Percentiles rank a stretch among this genome's conserved stretches.
phyloP scores from a whole-genome alignment of 2,329 filamentous ascomycete species.

The Pseudomassariella vexata region DNA sequence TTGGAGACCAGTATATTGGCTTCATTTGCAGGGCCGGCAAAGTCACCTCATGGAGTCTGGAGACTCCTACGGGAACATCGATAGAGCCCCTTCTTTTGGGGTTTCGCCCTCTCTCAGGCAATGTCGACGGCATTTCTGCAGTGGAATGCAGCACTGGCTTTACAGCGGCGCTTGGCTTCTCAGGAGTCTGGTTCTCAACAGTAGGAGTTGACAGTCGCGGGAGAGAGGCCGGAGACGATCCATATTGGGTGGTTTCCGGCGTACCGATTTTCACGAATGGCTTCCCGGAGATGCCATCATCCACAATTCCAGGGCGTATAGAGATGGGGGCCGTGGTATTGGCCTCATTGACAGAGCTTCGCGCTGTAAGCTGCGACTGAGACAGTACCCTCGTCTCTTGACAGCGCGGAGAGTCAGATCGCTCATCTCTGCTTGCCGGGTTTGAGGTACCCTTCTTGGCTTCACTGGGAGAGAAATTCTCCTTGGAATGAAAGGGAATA shows the following conservation, averaged over 20 bases:
- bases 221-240: slow-evolving; percentile 20
- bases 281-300: slow-evolving; percentile 49
- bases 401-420: slow-evolving; percentile 3
- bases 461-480: slow-evolving; percentile 3
- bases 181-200: slow-evolving; percentile 1
- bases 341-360: slow-evolving; percentile 10
- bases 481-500: slow-evolving; percentile 6
- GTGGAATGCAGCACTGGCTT: slow-evolving; percentile 7
- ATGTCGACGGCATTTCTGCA: slow-evolving; percentile 9
- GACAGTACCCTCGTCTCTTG: slow-evolving; percentile 11
- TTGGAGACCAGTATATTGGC: slow-evolving; percentile 94
- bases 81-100: slow-evolving; percentile 21
- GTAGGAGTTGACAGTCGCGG: slow-evolving; percentile 12
- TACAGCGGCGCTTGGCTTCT: slow-evolving; percentile 12
- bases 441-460: slow-evolving; percentile 6
- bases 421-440: slow-evolving; percentile 7
- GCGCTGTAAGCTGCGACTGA: slow-evolving; percentile 11
- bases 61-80: slow-evolving; percentile 79
- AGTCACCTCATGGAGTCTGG: slow-evolving; percentile 82
- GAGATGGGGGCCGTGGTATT: slow-evolving; percentile 12
- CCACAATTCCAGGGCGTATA: slow-evolving; percentile 20
- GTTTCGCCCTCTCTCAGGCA: slow-evolving; percentile 15
- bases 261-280: slow-evolving; percentile 45
- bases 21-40: slow-evolving; percentile 83
- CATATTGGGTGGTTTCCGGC: slow-evolving; percentile 21